Evolutionary conservation across 176 grass and related monocot species (phyloP).

Genomic region (Stipa capillata): DNA sequence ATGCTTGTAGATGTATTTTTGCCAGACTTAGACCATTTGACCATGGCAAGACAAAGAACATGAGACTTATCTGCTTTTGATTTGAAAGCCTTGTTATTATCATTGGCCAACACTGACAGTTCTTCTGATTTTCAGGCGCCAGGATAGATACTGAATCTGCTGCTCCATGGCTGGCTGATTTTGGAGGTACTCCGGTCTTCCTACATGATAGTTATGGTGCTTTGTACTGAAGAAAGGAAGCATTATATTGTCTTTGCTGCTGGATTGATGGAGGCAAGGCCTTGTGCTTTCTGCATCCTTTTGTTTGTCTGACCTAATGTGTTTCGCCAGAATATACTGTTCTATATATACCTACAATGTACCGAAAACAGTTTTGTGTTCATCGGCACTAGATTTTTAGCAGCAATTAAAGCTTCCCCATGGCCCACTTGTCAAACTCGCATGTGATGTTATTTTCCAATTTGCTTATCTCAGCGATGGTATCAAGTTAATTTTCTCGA

Average conservation of each 20-base stretch:
- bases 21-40: neutral
- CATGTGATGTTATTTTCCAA: too few species aligned
- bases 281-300: neutral
- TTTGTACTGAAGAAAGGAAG: neutral
- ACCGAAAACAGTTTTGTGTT: neutral
- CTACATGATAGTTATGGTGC: neutral
- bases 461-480: too few species aligned
- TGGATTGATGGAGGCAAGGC: neutral
- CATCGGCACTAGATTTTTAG: neutral
- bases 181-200: neutral
- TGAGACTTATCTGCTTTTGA: neutral
- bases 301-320: neutral
- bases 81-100: neutral
- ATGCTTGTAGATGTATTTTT: neutral
- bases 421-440: too few species aligned
- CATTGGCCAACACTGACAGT: neutral
- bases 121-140: conserved; percentile 27
- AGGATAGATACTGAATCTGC: conserved; percentile 27
- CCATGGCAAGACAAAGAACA: neutral
- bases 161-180: neutral
- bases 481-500: too few species aligned
- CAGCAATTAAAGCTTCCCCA: neutral
- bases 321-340: neutral
- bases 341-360: neutral
- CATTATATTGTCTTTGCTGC: neutral